Base-by-base conservation (phyloP, 208 protist genomes). In the Crithidia expoeki region DNA sequence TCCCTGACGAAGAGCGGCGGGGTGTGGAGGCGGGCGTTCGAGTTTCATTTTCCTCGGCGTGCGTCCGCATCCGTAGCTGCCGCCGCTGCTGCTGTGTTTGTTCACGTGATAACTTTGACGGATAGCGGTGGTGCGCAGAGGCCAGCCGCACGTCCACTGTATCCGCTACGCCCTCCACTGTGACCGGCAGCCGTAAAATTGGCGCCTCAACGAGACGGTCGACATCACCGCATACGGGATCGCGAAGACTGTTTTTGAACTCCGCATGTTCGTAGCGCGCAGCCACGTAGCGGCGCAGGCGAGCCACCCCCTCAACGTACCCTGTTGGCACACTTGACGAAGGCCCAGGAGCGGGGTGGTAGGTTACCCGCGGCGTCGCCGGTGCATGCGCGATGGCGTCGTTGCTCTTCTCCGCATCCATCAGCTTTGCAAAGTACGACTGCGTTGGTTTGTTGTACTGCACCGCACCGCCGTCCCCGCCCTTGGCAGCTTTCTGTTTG, bases 241-340 rank as follows among this genome's bases (percentile, higher is more conserved):
- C 73, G 50, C 81, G 80, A 1, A 90, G 75, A 11, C 56, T 69
- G 11, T 27, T 40, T n/a, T 56, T 44, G 27, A 77, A 80, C 50
- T 59, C 36, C 1, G 27, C 33, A 23, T 34, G 3, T 17, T 52
- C 32, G 25, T 72, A 65, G 21, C 86, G 78, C 5, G 68, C 69
- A 1, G 75, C 77, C 36, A 83, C 69, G 49, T 77, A 83, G n/a
- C 76, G 71, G 2, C 90, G 79, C 7, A 88, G 79, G 4, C 86
- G 83, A 28, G 86, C 90, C 14, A 95, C 90, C 0, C 81, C 87
- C 59, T 93, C 86, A 4, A 95, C 85, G 50, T 95, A 95, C 25
- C 90, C 87, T 1, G 81, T 17, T 11, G 90, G 90, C 3, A 95
- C 86, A 63, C 52, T 75, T 2, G 80, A 30, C 0, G 90, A 92